Evolutionary conservation across 768 basidiomycete genomes (phyloP).

Genomic region (Russula abietina): DNA sequence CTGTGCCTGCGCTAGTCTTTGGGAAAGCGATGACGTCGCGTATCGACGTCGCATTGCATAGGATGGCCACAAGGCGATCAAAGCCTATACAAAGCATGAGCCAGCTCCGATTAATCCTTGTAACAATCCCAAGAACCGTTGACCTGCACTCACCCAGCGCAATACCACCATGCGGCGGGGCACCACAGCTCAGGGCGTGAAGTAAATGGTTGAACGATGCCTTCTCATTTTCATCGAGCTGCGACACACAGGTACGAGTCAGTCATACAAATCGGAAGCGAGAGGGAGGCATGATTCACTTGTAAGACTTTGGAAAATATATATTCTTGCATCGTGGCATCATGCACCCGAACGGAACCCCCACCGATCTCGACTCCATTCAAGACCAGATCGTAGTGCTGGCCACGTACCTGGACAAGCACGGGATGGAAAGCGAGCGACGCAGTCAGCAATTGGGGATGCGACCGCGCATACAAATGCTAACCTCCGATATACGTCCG

Average conservation of each 20-base stretch:
- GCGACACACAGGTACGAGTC: constrained; percentile 5
- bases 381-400: constrained; percentile 93
- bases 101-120: background rate
- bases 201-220: constrained; percentile 77
- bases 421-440: constrained; percentile 5
- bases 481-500: constrained; percentile 53
- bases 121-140: background rate
- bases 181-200: constrained; percentile 82
- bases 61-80: constrained; percentile 86
- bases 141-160: constrained; percentile 61
- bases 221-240: constrained; percentile 72
- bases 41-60: constrained; percentile 82
- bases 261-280: background rate
- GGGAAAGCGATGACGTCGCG: constrained; percentile 97
- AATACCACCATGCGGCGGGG: constrained; percentile 93
- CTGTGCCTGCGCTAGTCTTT: constrained; percentile 77
- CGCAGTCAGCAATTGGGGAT: constrained; percentile 33
- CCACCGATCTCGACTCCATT: constrained; percentile 94
- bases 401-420: constrained; percentile 72
- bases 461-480: constrained; percentile 25
- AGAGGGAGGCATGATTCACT: constrained; percentile 36
- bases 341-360: constrained; percentile 89
- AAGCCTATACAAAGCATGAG: constrained; percentile 51
- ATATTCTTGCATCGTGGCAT: constrained; percentile 78
- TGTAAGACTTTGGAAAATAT: constrained; percentile 72